phyloP scores from a whole-genome alignment of 257 asterid genomes.

The Ehretia macrophylla region DNA sequence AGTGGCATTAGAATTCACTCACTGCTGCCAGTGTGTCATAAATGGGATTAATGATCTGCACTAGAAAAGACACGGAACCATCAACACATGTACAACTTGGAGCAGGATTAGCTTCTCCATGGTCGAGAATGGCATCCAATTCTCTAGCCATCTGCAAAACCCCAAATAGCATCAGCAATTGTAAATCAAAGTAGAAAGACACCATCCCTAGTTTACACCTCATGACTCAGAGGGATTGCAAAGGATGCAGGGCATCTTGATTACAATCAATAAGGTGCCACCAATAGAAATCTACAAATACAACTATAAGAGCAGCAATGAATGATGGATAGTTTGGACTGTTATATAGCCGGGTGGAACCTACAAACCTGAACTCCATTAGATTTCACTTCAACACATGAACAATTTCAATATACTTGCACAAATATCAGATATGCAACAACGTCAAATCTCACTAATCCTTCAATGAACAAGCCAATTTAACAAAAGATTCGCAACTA shows the following conservation, averaged over 20 bases:
- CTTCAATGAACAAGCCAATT: no score
- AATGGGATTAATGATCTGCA: conserved; percentile 66
- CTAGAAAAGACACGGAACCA: conserved; percentile 69
- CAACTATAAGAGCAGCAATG: not conserved
- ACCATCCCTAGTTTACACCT: not conserved
- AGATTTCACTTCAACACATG: no score
- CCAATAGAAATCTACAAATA: not conserved
- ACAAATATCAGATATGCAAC: no score
- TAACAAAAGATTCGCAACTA: no score
- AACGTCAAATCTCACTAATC: no score
- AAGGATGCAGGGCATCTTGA: not conserved
- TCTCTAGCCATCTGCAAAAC: conserved; percentile 88
- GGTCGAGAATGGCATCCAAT: conserved; percentile 79
- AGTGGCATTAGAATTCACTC: conserved; percentile 24
- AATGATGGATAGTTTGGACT: no score
- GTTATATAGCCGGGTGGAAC: no score
- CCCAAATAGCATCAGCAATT: conserved; percentile 11
- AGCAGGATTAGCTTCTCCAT: conserved; percentile 67
- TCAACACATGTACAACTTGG: conserved; percentile 45
- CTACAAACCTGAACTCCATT: not conserved
- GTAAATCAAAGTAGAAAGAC: not conserved
- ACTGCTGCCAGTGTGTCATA: conserved; percentile 48
- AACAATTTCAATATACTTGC: no score
- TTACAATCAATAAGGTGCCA: not conserved
- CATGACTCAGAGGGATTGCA: not conserved